These are phyloP conservation scores for Trichosanthes truncata DNA, from an alignment of 306 rosid genomes.

Conservation along the genomic window DNA sequence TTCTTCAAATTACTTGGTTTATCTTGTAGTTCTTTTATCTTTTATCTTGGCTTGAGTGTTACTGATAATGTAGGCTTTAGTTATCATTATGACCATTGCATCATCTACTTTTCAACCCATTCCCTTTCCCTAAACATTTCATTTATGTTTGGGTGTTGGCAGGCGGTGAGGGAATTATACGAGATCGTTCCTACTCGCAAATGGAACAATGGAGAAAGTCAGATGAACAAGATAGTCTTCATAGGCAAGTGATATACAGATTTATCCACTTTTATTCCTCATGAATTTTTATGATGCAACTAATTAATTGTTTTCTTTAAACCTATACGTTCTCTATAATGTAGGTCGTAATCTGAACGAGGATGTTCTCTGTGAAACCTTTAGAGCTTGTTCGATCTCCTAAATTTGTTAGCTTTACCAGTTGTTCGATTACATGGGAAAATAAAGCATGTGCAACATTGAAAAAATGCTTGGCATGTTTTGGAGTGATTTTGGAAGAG, in stretches of 20 bases:
- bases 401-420: background rate
- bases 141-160: slow-evolving; percentile 18
- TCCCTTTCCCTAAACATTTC: background rate
- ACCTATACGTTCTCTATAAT: background rate
- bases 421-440: background rate
- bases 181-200: slow-evolving; percentile 83
- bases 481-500: too few relatives aligned
- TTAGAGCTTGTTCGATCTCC: slow-evolving; percentile 19
- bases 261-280: background rate
- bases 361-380: slow-evolving; percentile 27
- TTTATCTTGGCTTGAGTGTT: background rate
- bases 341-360: slow-evolving; percentile 42
- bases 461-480: background rate
- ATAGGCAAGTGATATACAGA: slow-evolving; percentile 41
- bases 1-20: too few relatives aligned
- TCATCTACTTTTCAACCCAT: background rate
- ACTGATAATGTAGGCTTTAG: background rate
- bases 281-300: background rate
- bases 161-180: slow-evolving; percentile 86
- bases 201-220: slow-evolving; percentile 64
- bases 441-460: background rate
- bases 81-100: background rate
- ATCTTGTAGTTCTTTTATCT: too few relatives aligned
- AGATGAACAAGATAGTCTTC: slow-evolving; percentile 69
- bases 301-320: background rate